A percentile compares a stretch with the other conserved stretches of the same genome.
Conservation (phyloP, 2,329 filamentous ascomycete genomes). For the Colletotrichum sp. region DNA sequence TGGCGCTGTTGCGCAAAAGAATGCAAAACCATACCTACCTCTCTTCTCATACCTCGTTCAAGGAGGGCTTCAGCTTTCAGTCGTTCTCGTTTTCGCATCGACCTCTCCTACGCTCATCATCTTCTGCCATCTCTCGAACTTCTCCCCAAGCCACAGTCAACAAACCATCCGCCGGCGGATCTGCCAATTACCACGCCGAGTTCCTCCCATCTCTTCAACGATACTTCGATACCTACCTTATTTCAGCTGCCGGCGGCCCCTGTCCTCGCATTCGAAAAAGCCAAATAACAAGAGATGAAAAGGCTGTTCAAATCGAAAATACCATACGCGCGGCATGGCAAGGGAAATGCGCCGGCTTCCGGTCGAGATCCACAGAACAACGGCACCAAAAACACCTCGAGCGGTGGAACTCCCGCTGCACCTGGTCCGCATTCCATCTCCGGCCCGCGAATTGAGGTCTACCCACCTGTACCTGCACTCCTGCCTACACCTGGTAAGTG, state of each 20-base stretch:
- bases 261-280: not conserved
- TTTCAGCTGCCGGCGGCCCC: not conserved
- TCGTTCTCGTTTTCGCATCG: not conserved
- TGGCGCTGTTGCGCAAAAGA: not conserved
- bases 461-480: not conserved
- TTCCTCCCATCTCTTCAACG: not conserved
- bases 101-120: not conserved
- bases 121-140: not conserved
- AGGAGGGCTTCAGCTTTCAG: not conserved
- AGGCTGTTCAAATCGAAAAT: not conserved
- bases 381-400: not conserved
- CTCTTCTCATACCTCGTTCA: not conserved
- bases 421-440: not conserved
- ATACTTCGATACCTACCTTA: not conserved
- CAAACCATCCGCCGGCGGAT: not conserved
- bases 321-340: slow-evolving; percentile 1
- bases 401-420: not conserved
- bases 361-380: not conserved
- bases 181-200: not conserved
- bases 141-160: not conserved
- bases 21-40: not conserved
- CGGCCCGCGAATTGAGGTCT: not conserved
- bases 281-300: not conserved
- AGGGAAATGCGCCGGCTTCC: not conserved
- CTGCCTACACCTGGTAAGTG: not conserved